phyloP scores from a whole-genome alignment of 2,329 filamentous ascomycete genomes.

The Helotiales sp. region DNA sequence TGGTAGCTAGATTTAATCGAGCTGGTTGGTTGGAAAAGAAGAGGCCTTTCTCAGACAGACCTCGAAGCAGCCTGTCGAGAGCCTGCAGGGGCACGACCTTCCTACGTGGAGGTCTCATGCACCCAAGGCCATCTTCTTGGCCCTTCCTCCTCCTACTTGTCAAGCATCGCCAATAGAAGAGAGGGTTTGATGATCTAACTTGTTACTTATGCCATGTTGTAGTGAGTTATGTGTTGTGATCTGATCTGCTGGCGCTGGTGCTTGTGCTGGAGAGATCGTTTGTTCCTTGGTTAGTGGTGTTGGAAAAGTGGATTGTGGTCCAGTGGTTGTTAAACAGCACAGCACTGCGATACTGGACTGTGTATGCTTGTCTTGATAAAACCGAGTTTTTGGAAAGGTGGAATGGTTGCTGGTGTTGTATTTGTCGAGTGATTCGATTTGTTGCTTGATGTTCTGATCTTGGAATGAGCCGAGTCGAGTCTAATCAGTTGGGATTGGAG shows the following conservation, averaged over 20 bases:
- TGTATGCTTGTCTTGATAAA: neutral
- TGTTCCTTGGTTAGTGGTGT: slow-evolving; percentile 5
- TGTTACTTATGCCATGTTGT: slow-evolving; percentile 10
- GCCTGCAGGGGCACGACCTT: slow-evolving; percentile 14
- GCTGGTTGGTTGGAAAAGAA: neutral
- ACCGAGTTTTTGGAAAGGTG: neutral
- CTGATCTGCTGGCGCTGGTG: slow-evolving; percentile 16
- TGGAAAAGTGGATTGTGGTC: slow-evolving; percentile 18
- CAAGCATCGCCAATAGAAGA: slow-evolving; percentile 16
- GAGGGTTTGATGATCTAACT: slow-evolving; percentile 15
- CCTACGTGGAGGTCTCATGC: slow-evolving; percentile 20
- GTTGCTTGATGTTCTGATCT: neutral
- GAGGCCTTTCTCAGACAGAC: neutral
- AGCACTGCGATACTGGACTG: too few species aligned
- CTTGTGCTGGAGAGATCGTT: too few species aligned
- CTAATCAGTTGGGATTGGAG: neutral
- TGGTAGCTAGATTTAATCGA: too few species aligned
- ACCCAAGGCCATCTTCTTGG: slow-evolving; percentile 15
- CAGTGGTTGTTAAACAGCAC: slow-evolving; percentile 21
- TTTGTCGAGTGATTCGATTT: neutral
- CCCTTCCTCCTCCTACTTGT: slow-evolving; percentile 20
- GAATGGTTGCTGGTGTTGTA: neutral
- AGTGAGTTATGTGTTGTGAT: slow-evolving; percentile 8
- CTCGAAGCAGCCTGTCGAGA: neutral
- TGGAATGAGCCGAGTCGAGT: neutral